A percentile compares a stretch with the other conserved stretches of the same genome.
Evolutionary conservation across 768 basidiomycete species (phyloP).

Genomic region (Daedalea quercina): DNA sequence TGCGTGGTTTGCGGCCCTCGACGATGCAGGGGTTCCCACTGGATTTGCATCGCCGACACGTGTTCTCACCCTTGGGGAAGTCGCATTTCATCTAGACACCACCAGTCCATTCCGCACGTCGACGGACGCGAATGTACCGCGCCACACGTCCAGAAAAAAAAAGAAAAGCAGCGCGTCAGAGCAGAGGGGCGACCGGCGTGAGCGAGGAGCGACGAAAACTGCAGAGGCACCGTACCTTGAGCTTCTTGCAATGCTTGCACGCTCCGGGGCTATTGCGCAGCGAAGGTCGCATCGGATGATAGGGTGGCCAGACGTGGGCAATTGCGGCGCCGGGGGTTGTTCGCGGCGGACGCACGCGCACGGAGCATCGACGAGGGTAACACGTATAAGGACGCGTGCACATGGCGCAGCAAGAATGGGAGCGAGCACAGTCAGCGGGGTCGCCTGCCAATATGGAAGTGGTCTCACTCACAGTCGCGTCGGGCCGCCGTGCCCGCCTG

Average conservation of each 20-base stretch:
- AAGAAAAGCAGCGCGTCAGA: neutral
- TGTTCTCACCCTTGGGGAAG: slow-evolving; percentile 63
- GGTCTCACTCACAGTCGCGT: slow-evolving; percentile 12
- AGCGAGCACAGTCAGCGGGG: neutral
- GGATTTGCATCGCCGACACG: slow-evolving; percentile 72
- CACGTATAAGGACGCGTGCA: neutral
- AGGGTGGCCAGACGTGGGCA: neutral
- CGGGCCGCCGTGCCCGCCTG: slow-evolving; percentile 12
- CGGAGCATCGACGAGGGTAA: neutral
- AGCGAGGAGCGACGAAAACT: slow-evolving; percentile 1
- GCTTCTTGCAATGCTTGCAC: slow-evolving; percentile 81
- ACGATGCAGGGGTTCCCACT: slow-evolving; percentile 77
- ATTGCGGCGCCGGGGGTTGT: neutral
- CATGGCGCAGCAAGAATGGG: too few relatives aligned
- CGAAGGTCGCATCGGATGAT: neutral
- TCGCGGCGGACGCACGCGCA: neutral
- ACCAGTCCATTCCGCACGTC: neutral
- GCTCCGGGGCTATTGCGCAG: slow-evolving; percentile 56
- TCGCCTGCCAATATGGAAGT: neutral
- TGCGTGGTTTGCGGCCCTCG: slow-evolving; percentile 74
- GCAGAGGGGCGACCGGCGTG: neutral
- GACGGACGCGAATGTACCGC: too few relatives aligned
- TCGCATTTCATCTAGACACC: slow-evolving; percentile 74
- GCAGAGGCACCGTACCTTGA: slow-evolving; percentile 53
- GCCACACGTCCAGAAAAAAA: too few relatives aligned